Evolutionary conservation across 192 early-diverging fungal species (phyloP).

Genomic region (Coemansia reversa): DNA sequence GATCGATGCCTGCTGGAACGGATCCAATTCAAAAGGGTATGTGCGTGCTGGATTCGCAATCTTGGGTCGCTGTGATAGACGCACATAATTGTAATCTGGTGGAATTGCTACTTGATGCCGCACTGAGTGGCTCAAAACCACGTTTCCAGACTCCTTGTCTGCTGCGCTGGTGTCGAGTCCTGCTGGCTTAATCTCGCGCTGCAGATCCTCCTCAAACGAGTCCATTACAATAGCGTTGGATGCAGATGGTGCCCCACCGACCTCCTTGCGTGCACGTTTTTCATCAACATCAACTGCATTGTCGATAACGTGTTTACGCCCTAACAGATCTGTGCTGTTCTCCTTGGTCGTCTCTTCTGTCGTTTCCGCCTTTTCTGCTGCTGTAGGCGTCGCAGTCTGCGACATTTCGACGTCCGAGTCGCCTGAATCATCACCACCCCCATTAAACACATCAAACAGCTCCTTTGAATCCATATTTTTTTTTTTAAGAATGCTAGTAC

Average conservation of each 20-base stretch:
- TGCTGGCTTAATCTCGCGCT: constrained; percentile 64
- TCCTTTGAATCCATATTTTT: constrained; percentile 35
- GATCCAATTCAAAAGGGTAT: constrained; percentile 92
- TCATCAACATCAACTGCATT: neutral
- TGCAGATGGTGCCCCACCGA: constrained; percentile 1
- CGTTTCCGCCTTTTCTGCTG: neutral
- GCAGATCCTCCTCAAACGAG: constrained; percentile 66
- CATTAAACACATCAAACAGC: constrained; percentile 54
- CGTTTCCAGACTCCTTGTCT: constrained; percentile 51
- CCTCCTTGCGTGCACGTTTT: constrained; percentile 29
- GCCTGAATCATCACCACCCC: constrained; percentile 27
- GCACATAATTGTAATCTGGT: constrained; percentile 79
- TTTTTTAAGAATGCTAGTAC: too few relatives aligned
- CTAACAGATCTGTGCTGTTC: neutral
- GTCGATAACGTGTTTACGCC: neutral
- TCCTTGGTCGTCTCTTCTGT: constrained; percentile 6
- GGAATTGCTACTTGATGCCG: constrained; percentile 95
- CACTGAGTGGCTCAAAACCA: constrained; percentile 63
- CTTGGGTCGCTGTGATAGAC: constrained; percentile 81
- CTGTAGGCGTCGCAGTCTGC: neutral
- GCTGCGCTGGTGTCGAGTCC: constrained; percentile 56
- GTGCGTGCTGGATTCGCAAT: constrained; percentile 77
- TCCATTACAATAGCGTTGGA: constrained; percentile 61
- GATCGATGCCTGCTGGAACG: constrained; percentile 89
- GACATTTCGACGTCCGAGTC: constrained; percentile 11